Percentiles rank a stretch among this genome's conserved stretches.
Evolutionary conservation across 768 basidiomycete genomes (phyloP).

Genomic region (Leccinum truebloodii): DNA sequence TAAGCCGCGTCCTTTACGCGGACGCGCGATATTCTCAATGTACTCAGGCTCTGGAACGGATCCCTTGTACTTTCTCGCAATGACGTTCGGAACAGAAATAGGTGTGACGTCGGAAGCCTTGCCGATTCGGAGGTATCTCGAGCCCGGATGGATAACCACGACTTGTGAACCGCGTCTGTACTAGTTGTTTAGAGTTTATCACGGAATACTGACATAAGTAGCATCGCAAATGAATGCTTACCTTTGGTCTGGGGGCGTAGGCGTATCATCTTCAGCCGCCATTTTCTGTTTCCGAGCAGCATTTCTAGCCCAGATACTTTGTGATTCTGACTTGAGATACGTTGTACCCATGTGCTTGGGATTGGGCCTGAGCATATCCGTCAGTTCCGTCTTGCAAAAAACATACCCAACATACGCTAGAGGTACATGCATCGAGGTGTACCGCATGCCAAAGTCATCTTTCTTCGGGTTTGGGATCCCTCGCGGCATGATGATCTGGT

Average conservation of each 20-base stretch:
- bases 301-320: constrained; percentile 75
- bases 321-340: constrained; percentile 76
- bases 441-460: constrained; percentile 81
- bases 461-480: constrained; percentile 79
- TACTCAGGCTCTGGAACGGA: constrained; percentile 45
- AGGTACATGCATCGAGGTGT: constrained; percentile 81
- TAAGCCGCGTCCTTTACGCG: constrained; percentile 39
- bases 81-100: constrained; percentile 64
- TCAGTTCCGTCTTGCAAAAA: constrained; percentile 14
- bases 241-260: constrained; percentile 48
- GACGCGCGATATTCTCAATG: constrained; percentile 55
- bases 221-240: constrained; percentile 21
- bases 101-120: constrained; percentile 78
- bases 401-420: constrained; percentile 51
- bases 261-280: constrained; percentile 38
- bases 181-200: constrained; percentile 31
- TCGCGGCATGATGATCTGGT: constrained; percentile 60
- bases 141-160: constrained; percentile 79
- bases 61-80: constrained; percentile 62
- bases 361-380: constrained; percentile 52
- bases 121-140: constrained; percentile 70
- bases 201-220: constrained; percentile 11
- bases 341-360: constrained; percentile 78
- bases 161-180: constrained; percentile 75
- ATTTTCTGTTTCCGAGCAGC: constrained; percentile 53